Conservation (phyloP, 371 early-diverging fungal species). For the Apophysomyces trapeziformis region DNA sequence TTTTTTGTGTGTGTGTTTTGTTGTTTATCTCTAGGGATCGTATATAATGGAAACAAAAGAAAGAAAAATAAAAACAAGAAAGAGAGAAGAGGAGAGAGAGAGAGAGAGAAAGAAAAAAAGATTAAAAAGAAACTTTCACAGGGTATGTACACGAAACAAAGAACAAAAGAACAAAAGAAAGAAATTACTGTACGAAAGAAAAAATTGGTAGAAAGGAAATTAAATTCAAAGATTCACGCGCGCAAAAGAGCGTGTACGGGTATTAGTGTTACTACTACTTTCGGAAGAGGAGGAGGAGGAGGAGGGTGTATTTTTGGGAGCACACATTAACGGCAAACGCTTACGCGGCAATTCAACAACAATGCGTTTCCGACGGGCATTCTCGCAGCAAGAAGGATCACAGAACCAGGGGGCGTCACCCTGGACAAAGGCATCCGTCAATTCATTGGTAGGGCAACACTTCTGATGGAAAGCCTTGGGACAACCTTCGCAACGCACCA, state of each 20-base stretch:
- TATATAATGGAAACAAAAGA: too few relatives aligned
- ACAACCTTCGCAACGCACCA: constrained; percentile 88
- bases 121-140: neutral
- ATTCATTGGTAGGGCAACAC: constrained; percentile 50
- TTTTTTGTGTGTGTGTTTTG: neutral
- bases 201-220: neutral
- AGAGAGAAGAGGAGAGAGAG: neutral
- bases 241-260: neutral
- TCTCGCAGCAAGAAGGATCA: constrained; percentile 70
- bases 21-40: too few relatives aligned
- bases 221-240: constrained; percentile 19
- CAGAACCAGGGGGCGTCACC: constrained; percentile 73
- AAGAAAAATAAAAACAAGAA: neutral
- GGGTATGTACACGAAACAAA: neutral
- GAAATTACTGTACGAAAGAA: neutral
- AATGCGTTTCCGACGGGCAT: constrained; percentile 60
- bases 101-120: neutral
- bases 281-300: neutral
- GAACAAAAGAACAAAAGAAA: neutral
- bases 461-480: constrained; percentile 82
- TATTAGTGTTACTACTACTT: neutral
- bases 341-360: constrained; percentile 71
- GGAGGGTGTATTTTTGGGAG: constrained; percentile 35
- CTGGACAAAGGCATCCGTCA: constrained; percentile 54
- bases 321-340: constrained; percentile 71